These are phyloP conservation scores for Cyclotella sp. DNA, from an alignment of 108 stramenopile genomes.

Conservation along the genomic window DNA sequence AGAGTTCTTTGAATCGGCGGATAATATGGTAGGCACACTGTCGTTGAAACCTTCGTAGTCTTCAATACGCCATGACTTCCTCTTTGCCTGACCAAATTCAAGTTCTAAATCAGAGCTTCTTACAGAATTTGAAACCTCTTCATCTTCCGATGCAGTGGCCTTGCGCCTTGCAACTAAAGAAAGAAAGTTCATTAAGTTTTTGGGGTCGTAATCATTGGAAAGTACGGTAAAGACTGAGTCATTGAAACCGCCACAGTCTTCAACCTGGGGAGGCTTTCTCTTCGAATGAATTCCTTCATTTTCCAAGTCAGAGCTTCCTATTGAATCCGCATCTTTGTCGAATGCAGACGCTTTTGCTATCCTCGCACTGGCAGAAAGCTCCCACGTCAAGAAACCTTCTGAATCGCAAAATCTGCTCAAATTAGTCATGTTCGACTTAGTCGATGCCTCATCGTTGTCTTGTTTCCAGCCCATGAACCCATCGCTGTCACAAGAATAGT, in stretches of 20 bases:
- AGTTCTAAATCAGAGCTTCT: not conserved
- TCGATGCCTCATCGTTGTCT: not conserved
- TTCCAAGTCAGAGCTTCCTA: too few relatives aligned
- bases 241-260: too few relatives aligned
- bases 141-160: too few relatives aligned
- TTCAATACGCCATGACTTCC: not conserved
- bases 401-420: not conserved
- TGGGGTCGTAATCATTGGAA: too few relatives aligned
- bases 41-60: constrained; percentile 4
- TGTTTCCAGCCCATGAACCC: constrained; percentile 27
- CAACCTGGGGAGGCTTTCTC: too few relatives aligned
- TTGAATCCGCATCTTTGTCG: too few relatives aligned
- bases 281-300: too few relatives aligned
- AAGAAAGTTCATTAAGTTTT: too few relatives aligned
- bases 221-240: too few relatives aligned
- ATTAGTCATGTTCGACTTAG: not conserved
- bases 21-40: not conserved
- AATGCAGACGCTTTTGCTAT: not conserved
- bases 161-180: too few relatives aligned
- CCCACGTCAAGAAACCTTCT: constrained; percentile 12
- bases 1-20: not conserved
- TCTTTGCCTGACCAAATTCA: not conserved
- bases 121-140: not conserved
- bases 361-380: not conserved
- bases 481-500: constrained; percentile 2